Base-by-base conservation (phyloP, 2,329 filamentous ascomycete genomes). In the Cercospora sesami region DNA sequence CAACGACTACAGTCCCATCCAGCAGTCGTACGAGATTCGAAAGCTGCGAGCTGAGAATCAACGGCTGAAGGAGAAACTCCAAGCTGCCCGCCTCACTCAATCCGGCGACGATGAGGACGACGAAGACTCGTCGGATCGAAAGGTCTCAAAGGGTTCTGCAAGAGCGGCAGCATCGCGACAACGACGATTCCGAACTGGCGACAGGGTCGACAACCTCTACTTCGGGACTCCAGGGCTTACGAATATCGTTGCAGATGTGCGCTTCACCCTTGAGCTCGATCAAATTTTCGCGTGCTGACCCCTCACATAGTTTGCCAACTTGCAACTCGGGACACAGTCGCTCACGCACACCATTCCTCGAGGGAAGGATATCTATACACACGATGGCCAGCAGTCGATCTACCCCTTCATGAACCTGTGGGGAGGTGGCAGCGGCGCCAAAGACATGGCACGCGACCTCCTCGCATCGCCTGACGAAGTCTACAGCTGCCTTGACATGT, bases 141-240 rank as follows among this genome's bases (percentile, higher is more conserved):
- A 75, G 66, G 59, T 64, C 65, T 62, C 73, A 30, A 72, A 71
- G 31, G 36, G 68, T 8, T 58, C 69, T 1, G 70, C 71, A 5
- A 72, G 74, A 66, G 71, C 73, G 6, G 64, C 73, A 21, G 70
- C 71, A 28, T 71, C 74, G 61, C 71, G 72, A 55, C 76, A 77
- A 68, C 69, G 74, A 68, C 77, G 79, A 3, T 82, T 83, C 64
- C 74, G 72, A 62, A 76, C 78, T 26, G 76, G 77, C 23, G 80
- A 81, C 65, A 77, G 79, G 68, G 74, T 79, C 36, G 81, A 83
- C 66, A 83, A 81, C 65, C 77, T 83, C 5, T 85, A 84, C 73
- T 85, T 84, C 73, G 83, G 82, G 7, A 82, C 80, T 53, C 82
- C 83, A n/a, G 81, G 81, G 5, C 77, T 84, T 51, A 81, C 81